These are phyloP conservation scores for Achlya hypogyna DNA, from an alignment of 352 stramenopile genomes.

Conservation along the genomic window DNA sequence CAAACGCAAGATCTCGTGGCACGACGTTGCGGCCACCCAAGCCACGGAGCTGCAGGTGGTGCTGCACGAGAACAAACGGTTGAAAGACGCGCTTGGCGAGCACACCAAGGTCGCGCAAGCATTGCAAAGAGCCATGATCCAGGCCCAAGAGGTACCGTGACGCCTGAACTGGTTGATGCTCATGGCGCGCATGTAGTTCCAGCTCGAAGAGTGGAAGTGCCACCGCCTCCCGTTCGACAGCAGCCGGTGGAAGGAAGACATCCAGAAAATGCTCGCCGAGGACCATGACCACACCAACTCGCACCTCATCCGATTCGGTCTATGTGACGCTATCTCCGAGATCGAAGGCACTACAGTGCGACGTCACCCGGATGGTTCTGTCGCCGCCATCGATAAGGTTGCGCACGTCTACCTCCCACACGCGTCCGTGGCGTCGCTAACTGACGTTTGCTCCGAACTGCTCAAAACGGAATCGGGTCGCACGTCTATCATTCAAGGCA, in stretches of 20 bases:
- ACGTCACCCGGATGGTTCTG: neutral
- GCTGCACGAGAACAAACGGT: constrained; percentile 1
- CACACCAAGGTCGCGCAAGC: neutral
- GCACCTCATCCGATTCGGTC: neutral
- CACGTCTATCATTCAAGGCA: neutral
- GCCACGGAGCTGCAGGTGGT: neutral
- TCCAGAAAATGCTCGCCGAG: constrained; percentile 5
- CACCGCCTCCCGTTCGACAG: constrained; percentile 1
- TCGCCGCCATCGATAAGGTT: constrained; percentile 6
- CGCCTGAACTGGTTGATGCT: neutral
- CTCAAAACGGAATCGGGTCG: neutral
- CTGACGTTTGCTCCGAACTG: neutral
- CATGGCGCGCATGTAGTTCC: neutral
- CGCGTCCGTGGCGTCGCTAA: neutral
- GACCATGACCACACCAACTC: constrained; percentile 5
- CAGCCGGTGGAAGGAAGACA: neutral
- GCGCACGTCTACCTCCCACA: neutral
- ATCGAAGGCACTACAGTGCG: neutral
- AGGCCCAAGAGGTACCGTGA: neutral
- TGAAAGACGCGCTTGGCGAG: neutral
- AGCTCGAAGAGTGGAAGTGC: constrained; percentile 5
- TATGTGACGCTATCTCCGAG: neutral
- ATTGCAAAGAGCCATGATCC: neutral
- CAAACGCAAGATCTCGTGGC: constrained; percentile 3
- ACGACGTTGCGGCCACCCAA: neutral